These are phyloP conservation scores for Tubosaeta sp. DNA, from an alignment of 768 basidiomycete species.

Conservation along the genomic window DNA sequence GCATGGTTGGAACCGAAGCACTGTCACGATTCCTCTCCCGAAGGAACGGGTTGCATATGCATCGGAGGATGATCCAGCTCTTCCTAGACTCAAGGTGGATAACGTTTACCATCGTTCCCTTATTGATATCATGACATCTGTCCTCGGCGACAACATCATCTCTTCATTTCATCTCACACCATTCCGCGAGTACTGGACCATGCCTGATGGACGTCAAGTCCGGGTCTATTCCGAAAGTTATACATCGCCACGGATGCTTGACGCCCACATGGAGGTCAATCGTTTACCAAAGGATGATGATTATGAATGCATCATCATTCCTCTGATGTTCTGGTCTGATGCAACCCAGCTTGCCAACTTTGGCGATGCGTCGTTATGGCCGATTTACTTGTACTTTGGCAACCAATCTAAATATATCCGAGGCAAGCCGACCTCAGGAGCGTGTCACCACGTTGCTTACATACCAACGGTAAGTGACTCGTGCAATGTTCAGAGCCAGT, in stretches of 20 bases:
- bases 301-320: slow-evolving; percentile 6
- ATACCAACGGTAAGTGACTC: slow-evolving; percentile 2
- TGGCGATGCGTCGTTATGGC: slow-evolving; percentile 27
- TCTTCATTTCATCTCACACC: slow-evolving; percentile 1
- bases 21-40: not conserved
- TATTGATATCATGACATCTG: slow-evolving; percentile 1
- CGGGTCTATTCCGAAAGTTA: slow-evolving; percentile 1
- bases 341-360: slow-evolving; percentile 24
- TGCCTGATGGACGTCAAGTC: not conserved
- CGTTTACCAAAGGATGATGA: not conserved
- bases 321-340: slow-evolving; percentile 25
- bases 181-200: slow-evolving; percentile 1
- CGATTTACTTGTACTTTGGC: slow-evolving; percentile 20
- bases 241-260: not conserved
- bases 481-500: no score
- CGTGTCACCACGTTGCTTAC: slow-evolving; percentile 15
- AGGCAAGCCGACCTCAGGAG: slow-evolving; percentile 3
- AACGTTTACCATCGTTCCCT: not conserved
- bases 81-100: not conserved
- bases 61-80: not conserved
- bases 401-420: slow-evolving; percentile 17
- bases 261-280: not conserved
- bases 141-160: not conserved
- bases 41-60: slow-evolving; percentile 1
- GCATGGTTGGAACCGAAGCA: slow-evolving; percentile 4